Base-by-base conservation (phyloP, 1,284 basidiomycete species). In the Pseudozyma thailandica region DNA sequence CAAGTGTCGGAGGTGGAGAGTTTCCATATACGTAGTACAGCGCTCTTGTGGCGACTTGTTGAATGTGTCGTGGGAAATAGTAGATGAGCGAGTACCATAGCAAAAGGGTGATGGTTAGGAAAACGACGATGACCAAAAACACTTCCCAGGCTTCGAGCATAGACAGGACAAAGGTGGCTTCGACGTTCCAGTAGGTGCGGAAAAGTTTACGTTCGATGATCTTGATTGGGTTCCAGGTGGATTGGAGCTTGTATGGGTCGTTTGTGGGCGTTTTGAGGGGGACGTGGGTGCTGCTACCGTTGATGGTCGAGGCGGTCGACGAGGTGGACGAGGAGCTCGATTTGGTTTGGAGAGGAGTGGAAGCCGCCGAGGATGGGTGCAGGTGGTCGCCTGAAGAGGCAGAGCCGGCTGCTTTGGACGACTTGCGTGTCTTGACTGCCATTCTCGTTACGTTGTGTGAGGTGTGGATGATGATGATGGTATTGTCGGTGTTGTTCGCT, bases 121-220 rank as follows among this genome's bases (percentile, higher is more conserved):
- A 64, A 7, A 66, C 59, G 12, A 63, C 51, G 9, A 71, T 72
- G 42, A 70, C 66, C 23, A 74, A 50, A 20, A 65, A 55, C 1
- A 70, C 58, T 30, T 74, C 72, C 72, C 72, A 74, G 1, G 62
- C 59, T 58, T 74, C 72, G 26, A 74, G 50, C 66, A 70, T 70
- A 37, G 60, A 60, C 6, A 74, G 56, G 13, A 63, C 66, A 35
- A 62, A 74, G 16, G 66, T 66, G 16, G 51, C 57, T 30, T 57
- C 58, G 25, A 74, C 39, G 45, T 70, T 60, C 58, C 62, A 65
- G 41, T 74, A 64, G 38, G 56, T 30, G 15, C 59, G 55, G 31
- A 72, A 72, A 20, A 72, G 46, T 13, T 56, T 60, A n/a, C 70
- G 70, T 39, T 72, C 64, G 53, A 68, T 56, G 38, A 68, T 20